Percentiles rank a stretch among this genome's conserved stretches.
Conservation (phyloP, 176 grass and related monocot species). For the Leersia perrieri region DNA sequence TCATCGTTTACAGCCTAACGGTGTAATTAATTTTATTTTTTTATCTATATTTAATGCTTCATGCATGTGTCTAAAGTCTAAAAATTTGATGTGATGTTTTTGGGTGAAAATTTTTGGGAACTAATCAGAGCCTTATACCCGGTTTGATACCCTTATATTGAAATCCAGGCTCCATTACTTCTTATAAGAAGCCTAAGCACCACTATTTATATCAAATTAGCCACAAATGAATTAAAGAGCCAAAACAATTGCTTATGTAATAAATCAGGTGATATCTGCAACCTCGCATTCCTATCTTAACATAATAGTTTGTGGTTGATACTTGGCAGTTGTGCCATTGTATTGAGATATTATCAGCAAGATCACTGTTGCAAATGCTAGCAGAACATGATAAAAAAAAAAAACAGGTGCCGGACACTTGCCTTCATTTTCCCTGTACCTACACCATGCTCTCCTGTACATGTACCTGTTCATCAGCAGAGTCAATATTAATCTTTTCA, state of each 20-base stretch:
- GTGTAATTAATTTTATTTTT: no score
- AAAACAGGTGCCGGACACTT: constrained; percentile 24
- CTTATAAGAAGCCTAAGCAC: background rate
- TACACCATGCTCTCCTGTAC: constrained; percentile 97
- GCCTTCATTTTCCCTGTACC: constrained; percentile 99
- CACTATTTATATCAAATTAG: background rate
- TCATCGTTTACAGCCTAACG: no score
- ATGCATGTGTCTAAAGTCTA: no score
- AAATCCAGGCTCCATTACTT: background rate
- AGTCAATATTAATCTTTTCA: constrained; percentile 6
- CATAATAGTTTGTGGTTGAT: background rate
- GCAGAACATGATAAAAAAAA: background rate
- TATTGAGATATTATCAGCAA: background rate
- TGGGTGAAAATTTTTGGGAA: no score
- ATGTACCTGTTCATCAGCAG: constrained; percentile 62
- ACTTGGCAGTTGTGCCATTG: background rate
- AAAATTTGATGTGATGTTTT: no score
- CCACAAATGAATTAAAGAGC: no score
- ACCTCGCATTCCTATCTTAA: background rate
- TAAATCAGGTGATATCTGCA: background rate
- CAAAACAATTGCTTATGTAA: background rate
- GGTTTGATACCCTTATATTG: background rate
- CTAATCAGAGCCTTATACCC: no score
- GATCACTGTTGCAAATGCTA: background rate
- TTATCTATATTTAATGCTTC: no score